Base-by-base conservation (phyloP, 805 yeast genomes). In the Wickerhamomyces silvicola region DNA sequence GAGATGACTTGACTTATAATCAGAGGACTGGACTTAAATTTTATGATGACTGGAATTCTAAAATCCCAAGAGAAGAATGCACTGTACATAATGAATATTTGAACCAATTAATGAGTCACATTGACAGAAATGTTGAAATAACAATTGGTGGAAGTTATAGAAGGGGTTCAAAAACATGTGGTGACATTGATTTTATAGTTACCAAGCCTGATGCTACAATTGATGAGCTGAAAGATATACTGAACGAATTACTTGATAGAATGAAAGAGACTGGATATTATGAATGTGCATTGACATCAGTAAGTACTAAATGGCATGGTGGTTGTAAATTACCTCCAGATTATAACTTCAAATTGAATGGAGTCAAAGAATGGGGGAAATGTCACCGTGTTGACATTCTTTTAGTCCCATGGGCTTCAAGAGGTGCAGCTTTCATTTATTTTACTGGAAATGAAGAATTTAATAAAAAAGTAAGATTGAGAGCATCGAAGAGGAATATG, bases 301-400 rank as follows among this genome's bases (percentile, higher is more conserved):
- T 35, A 7, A 35, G 34, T 11, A 36, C 29, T 10, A 63, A 59
- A 40, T 60, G 57, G 48, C 50, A 42, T 26, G 62, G 63, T 10
- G 72, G 72, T 1, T 53, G 56, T 27, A 43, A 51, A 15, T 46
- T 65, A 10, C 40, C 48, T 7, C 40, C 41, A 7, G 49, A 42
- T 6, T 42, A 41, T 30, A 33, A 36, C 12, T 41, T 38, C 6
- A 39, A 36, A 7, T 43, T 59, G 55, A 35, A 52, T 11, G 65
- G 65, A 2, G 50, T 57, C 4, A 48, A 43, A n/a, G 43, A 43
- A 10, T 31, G 30, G 9, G 50, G 54, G 2, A 49, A 46, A 9
- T 70, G 76, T 57, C 60, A 81, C n/a, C 56, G 81, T 34, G 54
- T 75, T 39, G 81, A 75, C 41, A 60, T 75, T 24, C 45, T 75